Evolutionary conservation across 2,329 filamentous ascomycete species (phyloP), one percentile per base, ranked within the genome.

Genomic region (Ophiostoma fasciatum): DNA sequence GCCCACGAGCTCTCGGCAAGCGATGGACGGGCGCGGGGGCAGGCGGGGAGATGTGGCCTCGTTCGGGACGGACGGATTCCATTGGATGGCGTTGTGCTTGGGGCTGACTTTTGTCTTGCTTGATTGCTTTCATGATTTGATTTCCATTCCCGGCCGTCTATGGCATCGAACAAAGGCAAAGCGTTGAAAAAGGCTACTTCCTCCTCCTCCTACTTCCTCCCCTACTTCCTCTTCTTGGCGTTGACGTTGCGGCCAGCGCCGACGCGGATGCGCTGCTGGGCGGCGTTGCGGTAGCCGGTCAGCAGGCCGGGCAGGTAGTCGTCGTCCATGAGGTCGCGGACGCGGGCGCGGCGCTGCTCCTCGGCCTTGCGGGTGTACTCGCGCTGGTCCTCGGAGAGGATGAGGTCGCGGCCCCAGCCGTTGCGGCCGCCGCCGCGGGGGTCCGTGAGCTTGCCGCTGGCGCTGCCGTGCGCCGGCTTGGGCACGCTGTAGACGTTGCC

Each of bases 401-500:
- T 82, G 45, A 98, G 61, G 25, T 78, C 75, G 28, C 71, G 69
- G 9, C 87, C 88, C 83, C 90, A 96, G 13, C 84, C 84, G 28
- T 77, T 74, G 59, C 92, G 81, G 1, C 88, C 88, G 28, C 84
- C 85, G 2, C 74, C 76, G 8, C 41, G 38, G 6, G 58, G 65
- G 8, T 59, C 69, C 61, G 71, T 56, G 59, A 63, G 66, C 55
- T 85, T 84, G 31, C 84, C 85, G 55, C 76, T 93, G 7, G 87
- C 61, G 12, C 72, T 78, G 3, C 90, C 90, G 42, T 82, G 74
- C 11, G 81, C 71, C 0, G 90, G 82, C 62, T 94, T 96, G 1
- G 90, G 90, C 30, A 98, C 76, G 54, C 84, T 92, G 63, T 79
- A 98, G 26, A 83, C 74, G 56, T 94, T 90, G 35, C 90, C 90